phyloP scores from a whole-genome alignment of 805 yeast species.

The Tetrapisispora fleetii region DNA sequence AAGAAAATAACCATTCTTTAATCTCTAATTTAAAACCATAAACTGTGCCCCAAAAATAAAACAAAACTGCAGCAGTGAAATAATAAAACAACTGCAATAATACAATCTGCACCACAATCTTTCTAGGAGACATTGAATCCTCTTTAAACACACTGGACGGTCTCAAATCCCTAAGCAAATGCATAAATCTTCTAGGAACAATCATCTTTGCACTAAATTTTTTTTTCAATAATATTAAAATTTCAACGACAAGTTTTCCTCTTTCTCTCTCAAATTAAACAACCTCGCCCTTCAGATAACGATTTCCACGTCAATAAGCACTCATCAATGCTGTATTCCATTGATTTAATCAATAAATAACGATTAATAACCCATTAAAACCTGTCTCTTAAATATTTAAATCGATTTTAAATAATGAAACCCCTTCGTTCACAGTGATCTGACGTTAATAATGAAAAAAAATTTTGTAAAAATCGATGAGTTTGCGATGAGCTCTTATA shows the following conservation, averaged over 20 bases:
- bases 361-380: no score
- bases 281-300: no score
- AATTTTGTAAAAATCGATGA: neutral
- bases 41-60: conserved; percentile 54
- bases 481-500: neutral
- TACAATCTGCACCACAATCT: conserved; percentile 61
- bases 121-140: conserved; percentile 46
- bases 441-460: neutral
- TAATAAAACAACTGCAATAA: conserved; percentile 74
- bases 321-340: no score
- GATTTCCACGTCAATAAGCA: no score
- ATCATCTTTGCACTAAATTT: neutral
- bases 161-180: conserved; percentile 22
- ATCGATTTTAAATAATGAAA: neutral
- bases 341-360: no score
- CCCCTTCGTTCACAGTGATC: neutral
- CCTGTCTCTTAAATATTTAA: neutral
- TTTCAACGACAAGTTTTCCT: no score
- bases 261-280: no score
- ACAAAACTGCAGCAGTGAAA: conserved; percentile 54
- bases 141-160: conserved; percentile 26
- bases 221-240: neutral
- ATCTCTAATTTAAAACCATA: conserved; percentile 61
- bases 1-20: conserved; percentile 62
- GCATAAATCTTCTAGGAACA: conserved; percentile 18